Base-by-base conservation (phyloP, 495 filamentous ascomycete species). In the Cudoniella acicularis region DNA sequence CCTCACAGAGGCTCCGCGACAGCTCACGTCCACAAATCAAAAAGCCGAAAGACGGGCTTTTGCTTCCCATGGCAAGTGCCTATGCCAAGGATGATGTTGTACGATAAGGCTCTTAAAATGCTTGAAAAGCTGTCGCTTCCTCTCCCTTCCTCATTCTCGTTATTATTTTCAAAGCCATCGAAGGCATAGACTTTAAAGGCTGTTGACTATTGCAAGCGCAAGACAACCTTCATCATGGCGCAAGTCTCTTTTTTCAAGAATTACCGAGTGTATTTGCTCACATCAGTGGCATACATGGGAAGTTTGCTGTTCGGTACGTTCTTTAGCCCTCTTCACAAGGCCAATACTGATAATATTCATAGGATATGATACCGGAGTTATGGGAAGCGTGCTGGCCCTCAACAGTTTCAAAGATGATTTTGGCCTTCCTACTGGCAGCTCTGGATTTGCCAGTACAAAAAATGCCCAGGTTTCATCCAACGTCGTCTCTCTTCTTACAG, bases 401-500 rank as follows among this genome's bases (percentile, higher is more conserved):
- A 67, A 69, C 13, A 76, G 75, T 51, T 85, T 85, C 76, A 79
- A 83, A 60, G 67, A 71, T 27, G 81, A 84, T 65, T 84, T 84
- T 30, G 62, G 63, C 9, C 57, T 68, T 0, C 62, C 62, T 9
- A 55, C 51, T n/a, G 62, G 27, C 26, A 64, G 27, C 16, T 47
- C 57, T 1, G 64, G 57, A 10, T 66, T 67, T 61, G 67, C 72
- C 49, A 65, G 55, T 13, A 42, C 52, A 1, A 26, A 67, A 27
- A 83, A 80, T 49, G 71, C 75, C 8, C 59, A 75, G 17, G 71
- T 82, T 13, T 71, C 78, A 3, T 80, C 78, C 18, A 84, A 85
- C 52, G 78, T 85, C 41, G 82, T 84, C 13, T 85, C 83, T 52
- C 75, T 86, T 21, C 72, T 87, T 21, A 82, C 81, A 62, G 75